These are phyloP conservation scores for Alternaria brassicicola DNA, from an alignment of 2,329 filamentous ascomycete genomes.

Conservation along the genomic window DNA sequence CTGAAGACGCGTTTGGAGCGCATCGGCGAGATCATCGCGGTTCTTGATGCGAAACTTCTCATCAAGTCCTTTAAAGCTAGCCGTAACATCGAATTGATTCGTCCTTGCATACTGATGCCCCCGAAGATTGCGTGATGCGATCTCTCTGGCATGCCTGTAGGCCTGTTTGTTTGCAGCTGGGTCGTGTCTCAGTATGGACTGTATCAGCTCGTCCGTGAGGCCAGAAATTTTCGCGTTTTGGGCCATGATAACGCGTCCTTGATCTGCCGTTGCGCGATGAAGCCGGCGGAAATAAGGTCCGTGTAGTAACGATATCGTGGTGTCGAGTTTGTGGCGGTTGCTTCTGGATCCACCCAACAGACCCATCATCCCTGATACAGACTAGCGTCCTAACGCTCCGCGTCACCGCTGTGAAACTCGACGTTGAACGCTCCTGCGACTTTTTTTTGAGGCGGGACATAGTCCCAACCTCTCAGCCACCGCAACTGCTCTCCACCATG, in stretches of 20 bases:
- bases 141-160: slow-evolving; percentile 48
- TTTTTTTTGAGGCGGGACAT: slow-evolving; percentile 16
- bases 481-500: slow-evolving; percentile 61
- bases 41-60: slow-evolving; percentile 85
- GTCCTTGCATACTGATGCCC: slow-evolving; percentile 53
- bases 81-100: slow-evolving; percentile 57
- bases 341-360: slow-evolving; percentile 13
- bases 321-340: slow-evolving; percentile 11
- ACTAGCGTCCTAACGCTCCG: slow-evolving; percentile 11
- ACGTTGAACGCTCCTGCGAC: background rate
- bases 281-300: background rate
- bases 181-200: slow-evolving; percentile 62
- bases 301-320: background rate
- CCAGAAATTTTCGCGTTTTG: slow-evolving; percentile 68
- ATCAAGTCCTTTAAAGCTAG: slow-evolving; percentile 62
- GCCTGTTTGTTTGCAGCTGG: slow-evolving; percentile 40
- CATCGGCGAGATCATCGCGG: slow-evolving; percentile 79
- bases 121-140: slow-evolving; percentile 49
- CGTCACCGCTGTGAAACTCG: slow-evolving; percentile 20
- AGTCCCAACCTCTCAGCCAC: slow-evolving; percentile 2
- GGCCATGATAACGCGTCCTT: slow-evolving; percentile 62
- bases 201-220: slow-evolving; percentile 74
- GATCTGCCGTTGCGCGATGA: background rate
- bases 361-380: slow-evolving; percentile 8
- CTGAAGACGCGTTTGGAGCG: slow-evolving; percentile 63